phyloP scores from a whole-genome alignment of 345 rosid genomes.

The Isatis tinctoria region DNA sequence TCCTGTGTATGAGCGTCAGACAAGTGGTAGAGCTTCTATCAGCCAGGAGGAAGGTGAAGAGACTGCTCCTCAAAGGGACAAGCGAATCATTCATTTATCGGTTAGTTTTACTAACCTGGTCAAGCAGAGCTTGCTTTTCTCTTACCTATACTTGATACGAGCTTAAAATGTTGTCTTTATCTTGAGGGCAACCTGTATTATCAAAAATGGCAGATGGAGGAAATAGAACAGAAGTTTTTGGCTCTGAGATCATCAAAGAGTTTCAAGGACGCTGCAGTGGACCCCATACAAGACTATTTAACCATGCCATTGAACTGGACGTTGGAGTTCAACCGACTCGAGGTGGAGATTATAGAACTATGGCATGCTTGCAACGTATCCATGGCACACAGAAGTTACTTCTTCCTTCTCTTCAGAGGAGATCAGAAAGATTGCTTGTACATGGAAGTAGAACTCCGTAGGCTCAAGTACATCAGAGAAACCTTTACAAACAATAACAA shows the following conservation, averaged over 20 bases:
- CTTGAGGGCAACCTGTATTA: background rate
- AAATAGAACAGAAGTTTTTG: constrained; percentile 30
- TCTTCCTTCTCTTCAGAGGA: constrained; percentile 76
- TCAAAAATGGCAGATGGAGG: constrained; percentile 45
- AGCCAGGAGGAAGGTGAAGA: constrained; percentile 24
- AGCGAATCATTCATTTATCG: constrained; percentile 35
- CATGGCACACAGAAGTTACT: constrained; percentile 85
- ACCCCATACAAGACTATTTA: constrained; percentile 56
- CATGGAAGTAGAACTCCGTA: constrained; percentile 85
- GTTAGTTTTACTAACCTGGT: constrained; percentile 32
- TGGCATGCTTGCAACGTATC: constrained; percentile 80
- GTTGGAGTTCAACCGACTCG: constrained; percentile 61
- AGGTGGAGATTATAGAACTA: constrained; percentile 66
- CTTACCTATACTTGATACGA: constrained; percentile 3
- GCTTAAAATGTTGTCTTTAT: background rate
- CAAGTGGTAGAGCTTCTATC: constrained; percentile 18
- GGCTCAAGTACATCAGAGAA: constrained; percentile 61
- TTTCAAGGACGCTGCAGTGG: constrained; percentile 67
- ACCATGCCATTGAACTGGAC: constrained; percentile 46
- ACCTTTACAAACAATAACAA: constrained; percentile 43
- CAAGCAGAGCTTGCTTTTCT: constrained; percentile 11
- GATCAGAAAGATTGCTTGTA: constrained; percentile 73
- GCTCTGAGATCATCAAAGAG: constrained; percentile 34
- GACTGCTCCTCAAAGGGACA: constrained; percentile 31
- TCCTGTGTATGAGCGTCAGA: constrained; percentile 35